Evolutionary conservation across 441 rosid genomes (phyloP).

Genomic region (Omphalea diandra): DNA sequence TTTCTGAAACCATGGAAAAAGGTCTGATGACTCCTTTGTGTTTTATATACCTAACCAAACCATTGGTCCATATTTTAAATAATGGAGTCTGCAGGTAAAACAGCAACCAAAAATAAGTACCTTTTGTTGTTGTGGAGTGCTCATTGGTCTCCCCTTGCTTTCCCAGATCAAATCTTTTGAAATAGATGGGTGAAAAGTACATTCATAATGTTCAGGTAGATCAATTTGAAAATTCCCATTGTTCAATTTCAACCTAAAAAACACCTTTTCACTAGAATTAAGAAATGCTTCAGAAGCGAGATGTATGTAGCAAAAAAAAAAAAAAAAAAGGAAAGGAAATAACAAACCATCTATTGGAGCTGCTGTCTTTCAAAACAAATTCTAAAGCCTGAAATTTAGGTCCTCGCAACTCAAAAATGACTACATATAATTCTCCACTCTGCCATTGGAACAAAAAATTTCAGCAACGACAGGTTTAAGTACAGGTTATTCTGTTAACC

Average conservation of each 20-base stretch:
- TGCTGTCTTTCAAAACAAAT: constrained; percentile 66
- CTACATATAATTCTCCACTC: constrained; percentile 46
- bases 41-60: not conserved
- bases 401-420: constrained; percentile 56
- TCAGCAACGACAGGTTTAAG: not conserved
- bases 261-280: constrained; percentile 12
- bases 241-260: constrained; percentile 50
- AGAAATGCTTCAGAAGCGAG: constrained; percentile 15
- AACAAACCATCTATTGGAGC: constrained; percentile 53
- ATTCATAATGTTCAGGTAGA: constrained; percentile 50
- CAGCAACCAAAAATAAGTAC: constrained; percentile 28
- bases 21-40: not conserved
- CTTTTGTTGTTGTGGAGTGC: constrained; percentile 57
- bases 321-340: constrained; percentile 13
- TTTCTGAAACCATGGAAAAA: not conserved
- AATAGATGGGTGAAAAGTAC: constrained; percentile 29
- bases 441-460: constrained; percentile 25
- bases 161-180: constrained; percentile 59
- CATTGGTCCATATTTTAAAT: not conserved
- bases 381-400: constrained; percentile 51
- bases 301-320: no score
- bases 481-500: not conserved
- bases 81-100: not conserved
- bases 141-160: constrained; percentile 51
- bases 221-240: constrained; percentile 61